A percentile compares a stretch with the other conserved stretches of the same genome.
phyloP scores from a whole-genome alignment of 2,329 filamentous ascomycete genomes.

The Neodidymelliopsis sp. region DNA sequence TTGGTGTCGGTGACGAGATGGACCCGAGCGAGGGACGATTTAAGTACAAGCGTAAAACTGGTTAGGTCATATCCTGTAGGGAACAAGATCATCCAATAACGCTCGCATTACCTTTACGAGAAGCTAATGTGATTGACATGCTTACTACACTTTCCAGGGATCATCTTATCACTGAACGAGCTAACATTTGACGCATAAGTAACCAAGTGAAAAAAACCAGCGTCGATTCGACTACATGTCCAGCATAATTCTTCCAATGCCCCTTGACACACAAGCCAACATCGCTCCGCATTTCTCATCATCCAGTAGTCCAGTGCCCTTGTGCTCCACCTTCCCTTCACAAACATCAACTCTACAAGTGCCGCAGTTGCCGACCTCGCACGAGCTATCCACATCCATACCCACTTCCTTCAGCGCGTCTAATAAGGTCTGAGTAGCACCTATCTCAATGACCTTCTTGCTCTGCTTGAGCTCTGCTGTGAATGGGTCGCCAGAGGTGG shows the following conservation, averaged over 20 bases:
- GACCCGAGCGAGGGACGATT: not conserved
- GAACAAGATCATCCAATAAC: too few species aligned
- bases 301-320: conserved; percentile 48
- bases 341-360: conserved; percentile 53
- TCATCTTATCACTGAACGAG: too few species aligned
- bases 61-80: too few species aligned
- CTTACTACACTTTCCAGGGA: too few species aligned
- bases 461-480: conserved; percentile 61
- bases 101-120: too few species aligned
- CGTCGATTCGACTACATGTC: too few species aligned
- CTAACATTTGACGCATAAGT: too few species aligned
- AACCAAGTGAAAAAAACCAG: too few species aligned
- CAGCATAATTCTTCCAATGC: conserved; percentile 43
- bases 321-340: conserved; percentile 50
- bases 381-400: conserved; percentile 54
- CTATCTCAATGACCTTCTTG: conserved; percentile 55
- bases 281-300: conserved; percentile 47
- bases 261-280: conserved; percentile 50
- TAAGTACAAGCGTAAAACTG: too few species aligned
- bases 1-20: not conserved
- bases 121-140: too few species aligned
- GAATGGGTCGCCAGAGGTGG: conserved; percentile 66
- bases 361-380: conserved; percentile 55
- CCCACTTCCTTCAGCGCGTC: conserved; percentile 52
- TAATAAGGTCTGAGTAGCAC: conserved; percentile 51